Evolutionary conservation across 2,329 filamentous ascomycete species (phyloP).

Genomic region (Fusarium pseudocircinatum): DNA sequence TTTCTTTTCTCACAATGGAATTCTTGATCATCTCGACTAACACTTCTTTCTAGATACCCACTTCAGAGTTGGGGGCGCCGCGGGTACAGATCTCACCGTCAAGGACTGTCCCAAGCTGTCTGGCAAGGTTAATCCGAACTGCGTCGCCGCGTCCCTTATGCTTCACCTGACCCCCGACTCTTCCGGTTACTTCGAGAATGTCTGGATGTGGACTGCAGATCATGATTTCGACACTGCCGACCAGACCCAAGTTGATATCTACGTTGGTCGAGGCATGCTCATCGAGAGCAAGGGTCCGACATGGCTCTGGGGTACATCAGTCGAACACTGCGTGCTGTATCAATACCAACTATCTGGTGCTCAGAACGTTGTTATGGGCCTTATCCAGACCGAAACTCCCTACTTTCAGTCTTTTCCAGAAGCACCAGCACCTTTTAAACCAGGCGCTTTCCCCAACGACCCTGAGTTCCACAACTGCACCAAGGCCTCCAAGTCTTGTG

Average conservation of each 20-base stretch:
- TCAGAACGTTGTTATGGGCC: slow-evolving; percentile 58
- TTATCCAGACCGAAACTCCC: slow-evolving; percentile 54
- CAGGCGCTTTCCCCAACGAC: slow-evolving; percentile 8
- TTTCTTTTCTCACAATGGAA: background rate
- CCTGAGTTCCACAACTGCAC: slow-evolving; percentile 2
- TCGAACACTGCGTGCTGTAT: slow-evolving; percentile 50
- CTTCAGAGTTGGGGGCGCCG: slow-evolving; percentile 54
- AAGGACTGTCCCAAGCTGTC: slow-evolving; percentile 36
- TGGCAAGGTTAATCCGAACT: slow-evolving; percentile 54
- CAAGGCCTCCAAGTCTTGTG: slow-evolving; percentile 22
- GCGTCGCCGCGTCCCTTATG: slow-evolving; percentile 67
- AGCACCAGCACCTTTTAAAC: slow-evolving; percentile 22
- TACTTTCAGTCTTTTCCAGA: slow-evolving; percentile 33
- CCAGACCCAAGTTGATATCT: slow-evolving; percentile 47
- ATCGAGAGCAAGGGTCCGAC: slow-evolving; percentile 45
- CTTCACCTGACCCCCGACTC: slow-evolving; percentile 56
- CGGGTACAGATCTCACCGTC: slow-evolving; percentile 23
- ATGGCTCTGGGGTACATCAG: slow-evolving; percentile 43
- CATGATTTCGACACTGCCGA: slow-evolving; percentile 59
- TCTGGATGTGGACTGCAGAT: slow-evolving; percentile 75
- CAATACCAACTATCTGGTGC: slow-evolving; percentile 60
- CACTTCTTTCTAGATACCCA: slow-evolving; percentile 52
- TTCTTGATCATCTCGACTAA: background rate
- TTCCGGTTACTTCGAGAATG: slow-evolving; percentile 61
- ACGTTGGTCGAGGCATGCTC: slow-evolving; percentile 49